Evolutionary conservation across 2,329 filamentous ascomycete genomes (phyloP).

Genomic region (Microsporum ferrugineum): DNA sequence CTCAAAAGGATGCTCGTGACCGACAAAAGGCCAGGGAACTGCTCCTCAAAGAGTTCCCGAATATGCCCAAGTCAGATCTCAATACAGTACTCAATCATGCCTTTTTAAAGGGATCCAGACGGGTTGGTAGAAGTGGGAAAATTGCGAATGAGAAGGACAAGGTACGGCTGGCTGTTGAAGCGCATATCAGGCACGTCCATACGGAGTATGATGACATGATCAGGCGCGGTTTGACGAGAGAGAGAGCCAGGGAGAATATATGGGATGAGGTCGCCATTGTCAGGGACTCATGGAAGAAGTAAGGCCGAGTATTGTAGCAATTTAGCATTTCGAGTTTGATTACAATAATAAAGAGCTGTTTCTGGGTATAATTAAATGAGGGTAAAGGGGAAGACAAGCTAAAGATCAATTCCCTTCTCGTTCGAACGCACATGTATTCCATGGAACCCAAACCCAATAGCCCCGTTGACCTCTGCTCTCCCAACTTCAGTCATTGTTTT

Average conservation of each 20-base stretch:
- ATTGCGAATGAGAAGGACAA: conserved; percentile 26
- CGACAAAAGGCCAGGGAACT: conserved; percentile 18
- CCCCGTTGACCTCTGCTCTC: conserved; percentile 38
- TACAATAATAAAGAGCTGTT: not conserved
- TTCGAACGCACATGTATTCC: conserved; percentile 30
- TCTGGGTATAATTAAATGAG: too few relatives aligned
- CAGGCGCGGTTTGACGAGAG: conserved; percentile 17
- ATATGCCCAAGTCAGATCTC: conserved; percentile 27
- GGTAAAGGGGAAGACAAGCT: not conserved
- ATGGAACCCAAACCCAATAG: conserved; percentile 45
- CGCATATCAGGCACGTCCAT: conserved; percentile 34
- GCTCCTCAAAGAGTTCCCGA: conserved; percentile 26
- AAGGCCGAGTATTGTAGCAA: not conserved
- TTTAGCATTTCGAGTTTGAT: not conserved
- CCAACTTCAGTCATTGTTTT: conserved; percentile 40
- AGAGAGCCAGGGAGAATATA: conserved; percentile 24
- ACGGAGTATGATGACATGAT: conserved; percentile 32
- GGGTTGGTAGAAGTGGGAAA: conserved; percentile 29
- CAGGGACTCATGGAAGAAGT: conserved; percentile 23
- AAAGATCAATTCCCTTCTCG: conserved; percentile 9
- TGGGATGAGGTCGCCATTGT: conserved; percentile 22
- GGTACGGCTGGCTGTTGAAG: conserved; percentile 31
- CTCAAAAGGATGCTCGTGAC: conserved; percentile 26
- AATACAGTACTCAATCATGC: conserved; percentile 28
- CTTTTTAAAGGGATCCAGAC: conserved; percentile 31